Evolutionary conservation across 805 yeast genomes (phyloP).

Genomic region (Phaffomyces antillensis): DNA sequence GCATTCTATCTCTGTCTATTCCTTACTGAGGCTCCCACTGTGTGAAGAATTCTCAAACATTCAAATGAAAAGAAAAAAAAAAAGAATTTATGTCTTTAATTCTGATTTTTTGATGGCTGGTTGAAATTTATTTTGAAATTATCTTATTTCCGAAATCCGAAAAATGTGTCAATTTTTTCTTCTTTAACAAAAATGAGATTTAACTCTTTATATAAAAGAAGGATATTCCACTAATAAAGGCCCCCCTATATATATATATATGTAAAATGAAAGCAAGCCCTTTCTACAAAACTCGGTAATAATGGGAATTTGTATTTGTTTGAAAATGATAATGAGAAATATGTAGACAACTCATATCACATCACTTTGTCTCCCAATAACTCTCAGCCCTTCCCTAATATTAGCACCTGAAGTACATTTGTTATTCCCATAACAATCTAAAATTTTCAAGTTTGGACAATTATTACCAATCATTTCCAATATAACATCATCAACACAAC

Average conservation of each 20-base stretch:
- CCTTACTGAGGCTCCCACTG: too few relatives aligned
- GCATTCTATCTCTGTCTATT: too few relatives aligned
- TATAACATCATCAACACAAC: conserved; percentile 64
- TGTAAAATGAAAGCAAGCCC: too few relatives aligned
- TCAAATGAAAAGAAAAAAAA: too few relatives aligned
- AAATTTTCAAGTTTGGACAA: conserved; percentile 53
- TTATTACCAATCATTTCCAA: conserved; percentile 49
- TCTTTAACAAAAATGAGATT: too few relatives aligned
- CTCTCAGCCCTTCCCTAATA: conserved; percentile 45
- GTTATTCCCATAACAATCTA: conserved; percentile 81
- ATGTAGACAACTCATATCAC: conserved; percentile 2
- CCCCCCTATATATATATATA: too few relatives aligned
- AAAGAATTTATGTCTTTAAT: background rate
- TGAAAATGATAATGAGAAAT: too few relatives aligned
- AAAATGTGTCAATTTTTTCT: background rate
- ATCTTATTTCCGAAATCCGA: background rate
- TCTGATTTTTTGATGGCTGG: background rate
- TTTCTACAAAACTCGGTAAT: too few relatives aligned
- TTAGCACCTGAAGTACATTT: conserved; percentile 51
- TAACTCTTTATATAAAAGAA: too few relatives aligned
- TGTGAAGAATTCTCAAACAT: too few relatives aligned
- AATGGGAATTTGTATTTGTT: too few relatives aligned
- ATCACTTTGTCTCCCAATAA: conserved; percentile 74
- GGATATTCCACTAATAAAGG: too few relatives aligned
- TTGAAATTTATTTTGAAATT: background rate